Evolutionary conservation across 257 asterid genomes (phyloP).

Genomic region (Solanum lycopersicoides): DNA sequence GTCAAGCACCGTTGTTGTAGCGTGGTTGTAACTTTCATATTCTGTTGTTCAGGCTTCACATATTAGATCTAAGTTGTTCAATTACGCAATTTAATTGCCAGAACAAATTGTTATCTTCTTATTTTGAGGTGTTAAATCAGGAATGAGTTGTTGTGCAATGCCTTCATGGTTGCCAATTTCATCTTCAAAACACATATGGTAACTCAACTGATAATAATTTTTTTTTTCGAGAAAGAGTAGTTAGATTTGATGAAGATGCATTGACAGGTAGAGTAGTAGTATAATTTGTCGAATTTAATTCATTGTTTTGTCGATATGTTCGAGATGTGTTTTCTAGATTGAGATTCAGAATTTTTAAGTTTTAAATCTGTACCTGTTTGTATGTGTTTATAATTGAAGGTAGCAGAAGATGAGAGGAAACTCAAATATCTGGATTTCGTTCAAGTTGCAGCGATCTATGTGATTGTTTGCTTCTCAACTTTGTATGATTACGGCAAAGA

Average conservation of each 20-base stretch:
- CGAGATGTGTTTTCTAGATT: background rate
- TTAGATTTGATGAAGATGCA: background rate
- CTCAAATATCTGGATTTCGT: constrained; percentile 65
- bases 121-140: background rate
- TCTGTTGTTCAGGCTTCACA: background rate
- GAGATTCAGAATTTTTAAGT: background rate
- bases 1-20: background rate
- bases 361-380: background rate
- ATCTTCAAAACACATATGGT: background rate
- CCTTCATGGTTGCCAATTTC: background rate
- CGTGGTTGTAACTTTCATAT: background rate
- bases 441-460: constrained; percentile 36
- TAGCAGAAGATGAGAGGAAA: constrained; percentile 24
- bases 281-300: background rate
- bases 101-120: background rate
- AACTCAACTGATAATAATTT: background rate
- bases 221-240: background rate
- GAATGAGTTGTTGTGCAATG: background rate
- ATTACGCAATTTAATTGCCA: background rate
- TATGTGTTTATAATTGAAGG: constrained; percentile 4
- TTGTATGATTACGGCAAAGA: constrained; percentile 61
- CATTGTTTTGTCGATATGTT: background rate
- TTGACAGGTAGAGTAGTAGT: background rate
- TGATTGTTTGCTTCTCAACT: constrained; percentile 40
- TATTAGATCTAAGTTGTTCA: background rate